These are phyloP conservation scores for Ophiostoma sp. DNA, from an alignment of 2,329 filamentous ascomycete genomes.

Conservation along the genomic window DNA sequence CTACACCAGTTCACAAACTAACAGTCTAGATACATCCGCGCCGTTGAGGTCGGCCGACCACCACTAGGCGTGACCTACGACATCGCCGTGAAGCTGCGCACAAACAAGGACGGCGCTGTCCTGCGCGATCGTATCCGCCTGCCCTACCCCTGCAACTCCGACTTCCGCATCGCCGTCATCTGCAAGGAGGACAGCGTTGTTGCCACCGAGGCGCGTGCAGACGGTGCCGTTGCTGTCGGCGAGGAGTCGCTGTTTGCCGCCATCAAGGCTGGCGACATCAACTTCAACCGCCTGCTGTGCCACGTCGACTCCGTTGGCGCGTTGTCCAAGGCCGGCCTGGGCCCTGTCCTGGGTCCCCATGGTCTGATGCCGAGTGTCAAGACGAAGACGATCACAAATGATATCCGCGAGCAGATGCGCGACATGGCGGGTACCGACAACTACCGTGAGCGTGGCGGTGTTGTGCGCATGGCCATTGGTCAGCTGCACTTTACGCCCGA, in stretches of 20 bases:
- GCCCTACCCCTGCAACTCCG: conserved; percentile 83
- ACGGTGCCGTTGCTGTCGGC: conserved; percentile 77
- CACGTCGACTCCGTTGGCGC: conserved; percentile 72
- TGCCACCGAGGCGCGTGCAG: conserved; percentile 66
- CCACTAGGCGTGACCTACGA: conserved; percentile 80
- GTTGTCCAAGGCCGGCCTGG: conserved; percentile 74
- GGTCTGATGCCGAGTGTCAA: conserved; percentile 90
- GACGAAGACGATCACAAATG: conserved; percentile 79
- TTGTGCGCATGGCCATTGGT: conserved; percentile 83
- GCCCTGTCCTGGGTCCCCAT: conserved; percentile 75
- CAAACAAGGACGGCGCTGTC: conserved; percentile 77
- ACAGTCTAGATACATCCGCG: conserved; percentile 71
- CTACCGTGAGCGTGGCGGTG: conserved; percentile 80
- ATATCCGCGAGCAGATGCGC: conserved; percentile 67
- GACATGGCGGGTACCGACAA: conserved; percentile 79
- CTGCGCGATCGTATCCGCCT: conserved; percentile 83
- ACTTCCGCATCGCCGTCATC: conserved; percentile 84
- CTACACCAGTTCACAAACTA: background rate
- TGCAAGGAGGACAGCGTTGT: conserved; percentile 73
- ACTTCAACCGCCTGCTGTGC: conserved; percentile 86
- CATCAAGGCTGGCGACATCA: conserved; percentile 66
- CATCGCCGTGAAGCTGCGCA: conserved; percentile 73
- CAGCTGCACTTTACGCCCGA: conserved; percentile 85
- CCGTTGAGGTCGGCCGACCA: conserved; percentile 80
- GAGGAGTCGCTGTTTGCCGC: conserved; percentile 79